Conservation (phyloP, 2,329 filamentous ascomycete species). For the Rutstroemia sp. region DNA sequence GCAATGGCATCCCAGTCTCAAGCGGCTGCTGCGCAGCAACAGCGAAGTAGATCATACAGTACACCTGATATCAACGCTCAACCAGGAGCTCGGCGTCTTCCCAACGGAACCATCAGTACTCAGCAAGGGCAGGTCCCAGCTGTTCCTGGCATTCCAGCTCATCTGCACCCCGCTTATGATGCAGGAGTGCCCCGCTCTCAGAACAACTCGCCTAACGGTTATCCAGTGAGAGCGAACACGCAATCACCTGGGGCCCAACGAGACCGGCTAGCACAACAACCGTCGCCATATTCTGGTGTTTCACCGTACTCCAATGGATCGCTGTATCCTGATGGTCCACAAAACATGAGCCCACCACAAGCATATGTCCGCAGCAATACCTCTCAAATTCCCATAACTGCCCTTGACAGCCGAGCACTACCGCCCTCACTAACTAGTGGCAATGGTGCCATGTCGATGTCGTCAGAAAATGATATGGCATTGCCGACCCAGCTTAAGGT, state of each 20-base stretch:
- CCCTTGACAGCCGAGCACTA: slow-evolving; percentile 32
- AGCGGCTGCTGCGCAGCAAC: slow-evolving; percentile 39
- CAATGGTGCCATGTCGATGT: slow-evolving; percentile 11
- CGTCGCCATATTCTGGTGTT: slow-evolving; percentile 11
- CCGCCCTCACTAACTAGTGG: slow-evolving; percentile 36
- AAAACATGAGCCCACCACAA: slow-evolving; percentile 4
- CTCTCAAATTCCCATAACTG: slow-evolving; percentile 26
- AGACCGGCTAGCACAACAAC: slow-evolving; percentile 39
- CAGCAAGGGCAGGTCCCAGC: slow-evolving; percentile 46
- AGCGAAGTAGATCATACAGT: slow-evolving; percentile 82
- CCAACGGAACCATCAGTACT: slow-evolving; percentile 42
- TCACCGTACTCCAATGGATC: slow-evolving; percentile 21
- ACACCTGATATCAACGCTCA: slow-evolving; percentile 85
- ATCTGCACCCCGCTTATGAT: slow-evolving; percentile 55
- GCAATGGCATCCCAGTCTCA: slow-evolving; percentile 51
- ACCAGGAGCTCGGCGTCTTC: slow-evolving; percentile 40
- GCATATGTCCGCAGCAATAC: slow-evolving; percentile 25
- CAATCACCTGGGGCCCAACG: slow-evolving; percentile 64
- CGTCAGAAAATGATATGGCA: slow-evolving; percentile 40
- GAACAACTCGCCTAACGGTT: slow-evolving; percentile 66
- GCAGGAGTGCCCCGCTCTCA: slow-evolving; percentile 68
- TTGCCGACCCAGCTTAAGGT: slow-evolving; percentile 80
- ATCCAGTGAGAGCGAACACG: slow-evolving; percentile 61
- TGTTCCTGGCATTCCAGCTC: slow-evolving; percentile 69
- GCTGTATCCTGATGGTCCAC: slow-evolving; percentile 26